phyloP scores from a whole-genome alignment of 2,329 filamentous ascomycete species.

The Monosporascus sp. region DNA sequence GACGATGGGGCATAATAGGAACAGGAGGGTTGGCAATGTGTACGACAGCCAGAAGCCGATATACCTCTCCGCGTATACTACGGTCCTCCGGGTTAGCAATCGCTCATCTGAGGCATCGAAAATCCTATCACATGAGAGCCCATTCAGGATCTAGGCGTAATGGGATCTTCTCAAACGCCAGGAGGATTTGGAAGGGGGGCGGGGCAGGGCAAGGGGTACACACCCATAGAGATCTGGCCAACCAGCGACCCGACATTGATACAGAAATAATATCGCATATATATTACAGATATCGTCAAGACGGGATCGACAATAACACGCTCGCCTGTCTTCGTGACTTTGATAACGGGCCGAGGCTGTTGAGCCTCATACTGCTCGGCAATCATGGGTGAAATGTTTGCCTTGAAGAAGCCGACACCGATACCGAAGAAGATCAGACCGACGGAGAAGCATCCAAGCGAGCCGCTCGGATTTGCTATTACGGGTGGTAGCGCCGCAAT shows the following conservation, averaged over 20 bases:
- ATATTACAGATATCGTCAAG: constrained; percentile 52
- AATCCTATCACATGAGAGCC: not conserved
- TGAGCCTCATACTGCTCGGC: constrained; percentile 50
- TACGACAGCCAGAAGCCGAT: constrained; percentile 71
- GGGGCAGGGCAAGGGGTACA: not conserved
- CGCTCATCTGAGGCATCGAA: not conserved
- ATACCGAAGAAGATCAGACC: constrained; percentile 57
- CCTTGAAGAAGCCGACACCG: constrained; percentile 62
- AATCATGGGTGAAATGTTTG: constrained; percentile 60
- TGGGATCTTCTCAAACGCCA: too few species aligned
- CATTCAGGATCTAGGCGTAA: too few species aligned
- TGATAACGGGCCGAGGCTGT: constrained; percentile 44
- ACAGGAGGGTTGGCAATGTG: constrained; percentile 61
- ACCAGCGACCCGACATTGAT: constrained; percentile 62
- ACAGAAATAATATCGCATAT: constrained; percentile 63
- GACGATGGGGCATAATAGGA: constrained; percentile 56
- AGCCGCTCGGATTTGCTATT: constrained; percentile 44
- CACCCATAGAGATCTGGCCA: constrained; percentile 55
- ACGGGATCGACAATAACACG: constrained; percentile 56
- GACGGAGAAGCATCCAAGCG: constrained; percentile 50
- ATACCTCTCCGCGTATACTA: constrained; percentile 67
- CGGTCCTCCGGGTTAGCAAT: not conserved
- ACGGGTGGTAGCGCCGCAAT: constrained; percentile 52
- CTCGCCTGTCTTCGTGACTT: constrained; percentile 45
- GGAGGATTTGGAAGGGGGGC: too few species aligned